phyloP scores from a whole-genome alignment of 2,329 filamentous ascomycete genomes.

The Acarospora socialis region DNA sequence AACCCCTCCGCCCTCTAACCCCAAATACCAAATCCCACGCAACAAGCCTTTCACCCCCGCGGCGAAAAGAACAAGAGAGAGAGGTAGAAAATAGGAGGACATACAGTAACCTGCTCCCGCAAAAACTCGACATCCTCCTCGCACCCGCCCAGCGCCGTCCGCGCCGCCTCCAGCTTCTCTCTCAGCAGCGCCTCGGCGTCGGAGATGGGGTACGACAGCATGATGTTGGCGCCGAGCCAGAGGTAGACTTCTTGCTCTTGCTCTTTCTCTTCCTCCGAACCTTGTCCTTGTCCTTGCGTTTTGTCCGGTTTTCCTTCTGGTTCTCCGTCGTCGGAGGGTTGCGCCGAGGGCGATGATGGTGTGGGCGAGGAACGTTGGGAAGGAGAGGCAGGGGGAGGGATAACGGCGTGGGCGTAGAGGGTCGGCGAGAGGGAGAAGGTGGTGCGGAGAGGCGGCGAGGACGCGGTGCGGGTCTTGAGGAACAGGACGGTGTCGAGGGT shows the following conservation, averaged over 20 bases:
- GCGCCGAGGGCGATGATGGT: too few species aligned
- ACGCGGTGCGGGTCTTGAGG: conserved; percentile 59
- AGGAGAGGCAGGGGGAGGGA: conserved; percentile 57
- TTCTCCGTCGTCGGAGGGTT: too few species aligned
- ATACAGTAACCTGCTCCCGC: conserved; percentile 86
- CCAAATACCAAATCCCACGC: conserved; percentile 1
- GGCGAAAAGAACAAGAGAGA: conserved; percentile 4
- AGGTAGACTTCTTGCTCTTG: conserved; percentile 82
- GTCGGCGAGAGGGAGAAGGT: conserved; percentile 97
- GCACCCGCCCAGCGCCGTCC: conserved; percentile 69
- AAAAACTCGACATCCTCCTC: conserved; percentile 95
- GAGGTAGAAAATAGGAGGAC: conserved; percentile 19
- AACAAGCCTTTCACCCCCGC: neutral
- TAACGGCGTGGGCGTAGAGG: conserved; percentile 72
- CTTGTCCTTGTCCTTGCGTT: too few species aligned
- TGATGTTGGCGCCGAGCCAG: conserved; percentile 97
- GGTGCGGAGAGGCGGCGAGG: conserved; percentile 62
- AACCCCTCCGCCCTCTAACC: too few species aligned
- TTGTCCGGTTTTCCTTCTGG: too few species aligned
- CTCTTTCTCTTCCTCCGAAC: too few species aligned
- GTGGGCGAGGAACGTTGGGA: too few species aligned
- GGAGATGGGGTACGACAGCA: conserved; percentile 83
- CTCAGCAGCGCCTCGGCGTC: conserved; percentile 70
- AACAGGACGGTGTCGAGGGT: conserved; percentile 86
- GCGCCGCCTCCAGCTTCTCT: conserved; percentile 65